Base-by-base conservation (phyloP, 192 early-diverging fungal species). In the Mycoemilia scoparia region DNA sequence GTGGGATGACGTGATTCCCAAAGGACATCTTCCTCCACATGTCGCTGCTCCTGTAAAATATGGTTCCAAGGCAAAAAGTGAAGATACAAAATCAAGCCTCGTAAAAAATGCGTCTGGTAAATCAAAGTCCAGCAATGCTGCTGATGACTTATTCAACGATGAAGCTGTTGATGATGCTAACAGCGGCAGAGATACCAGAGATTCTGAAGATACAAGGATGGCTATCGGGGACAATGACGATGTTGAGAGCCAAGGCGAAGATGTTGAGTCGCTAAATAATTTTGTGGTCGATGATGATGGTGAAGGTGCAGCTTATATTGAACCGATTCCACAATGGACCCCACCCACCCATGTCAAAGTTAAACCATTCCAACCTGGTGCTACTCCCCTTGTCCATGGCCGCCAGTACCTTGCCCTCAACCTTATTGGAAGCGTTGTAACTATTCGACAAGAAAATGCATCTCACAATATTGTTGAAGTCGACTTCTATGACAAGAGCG, bases 271-370 rank as follows among this genome's bases (percentile, higher is more conserved):
- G n/a, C 30, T 76, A 27, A 66, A 82, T 32, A 76, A 87, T 37
- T 93, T 93, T 71, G 74, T 93, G 0, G 80, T 76, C 0, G 84
- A 89, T 45, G 89, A 93, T 48, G 83, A 88, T 36, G 80, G 75
- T 9, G 74, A 53, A 9, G 78, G 73, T 3, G 85, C 87, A 17
- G 41, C 41, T 15, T 51, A 61, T 36, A 43, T 27, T 43, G 51
- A 64, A 7, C 65, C 64, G 11, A 39, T n/a, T n/a, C 36, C 39
- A 26, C 36, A 39, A 26, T 46, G 46, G 51, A 25, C 30, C 38
- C 30, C 20, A 22, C 33, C 39, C 23, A 49, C 37, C 8, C 53
- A 43, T 21, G 7, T 16, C 15, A 10, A 19, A 17, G 15, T n/a
- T n/a, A n/a, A n/a, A n/a, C 45, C 67, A 18, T 87, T 97, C 44